Evolutionary conservation across 1,284 basidiomycete species (phyloP), one percentile per base, ranked within the genome.

Genomic region (Hortiboletus rubellus): DNA sequence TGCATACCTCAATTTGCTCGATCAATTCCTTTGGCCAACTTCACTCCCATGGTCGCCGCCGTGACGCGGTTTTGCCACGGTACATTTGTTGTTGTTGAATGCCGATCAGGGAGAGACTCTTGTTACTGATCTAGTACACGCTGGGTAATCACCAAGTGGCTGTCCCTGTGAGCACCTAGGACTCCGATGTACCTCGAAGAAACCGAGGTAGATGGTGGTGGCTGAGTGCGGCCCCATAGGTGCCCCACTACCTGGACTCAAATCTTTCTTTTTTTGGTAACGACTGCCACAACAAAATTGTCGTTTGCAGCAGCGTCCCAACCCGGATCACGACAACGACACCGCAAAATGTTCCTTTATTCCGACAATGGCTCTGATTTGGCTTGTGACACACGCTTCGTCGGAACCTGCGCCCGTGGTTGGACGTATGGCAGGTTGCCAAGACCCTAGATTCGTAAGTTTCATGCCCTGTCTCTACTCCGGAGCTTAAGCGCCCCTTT

Each of bases 401-500:
- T 47, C 34, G 24, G 24, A 43, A 15, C 6, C 14, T 31, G 31
- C 58, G 64, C 57, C 69, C 54, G 46, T 65, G 66, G 46, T 45
- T 45, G 34, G 44, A 46, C 47, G 42, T 7, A 44, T 34, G 50
- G 42, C 34, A n/a, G 4, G n/a, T 40, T 6, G 46, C 17, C 36
- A 45, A 42, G 54, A 69, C 63, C 64, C 68, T 68, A 36, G 46
- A 68, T 66, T 58, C 46, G 55, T 66, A 58, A 52, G 59, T 57
- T 46, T 57, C 60, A 33, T 58, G 50, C 49, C 61, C 66, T 57
- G 54, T 58, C 61, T 38, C 52, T 57, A 44, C 55, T 38, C 58
- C 68, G 68, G 68, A 70, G 34, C 68, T 70, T 73, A 66, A 50
- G 67, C 68, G 72, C 68, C 72, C 68, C 64, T 65, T 72, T 67